phyloP scores from a whole-genome alignment of 2,329 filamentous ascomycete species.

The Talaromyces sp. region DNA sequence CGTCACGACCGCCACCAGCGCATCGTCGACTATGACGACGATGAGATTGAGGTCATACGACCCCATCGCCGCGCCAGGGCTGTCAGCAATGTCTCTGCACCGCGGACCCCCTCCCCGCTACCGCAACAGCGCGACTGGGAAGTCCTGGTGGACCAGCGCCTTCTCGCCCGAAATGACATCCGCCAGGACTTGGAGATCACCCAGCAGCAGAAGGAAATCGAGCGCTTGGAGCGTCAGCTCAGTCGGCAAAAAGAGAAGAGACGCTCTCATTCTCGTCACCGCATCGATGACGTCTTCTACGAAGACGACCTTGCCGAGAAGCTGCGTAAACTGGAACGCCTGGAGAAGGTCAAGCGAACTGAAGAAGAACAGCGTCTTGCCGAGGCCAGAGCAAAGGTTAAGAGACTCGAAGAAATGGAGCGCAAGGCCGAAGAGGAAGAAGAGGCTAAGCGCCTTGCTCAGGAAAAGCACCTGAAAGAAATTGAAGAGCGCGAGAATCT shows the following conservation, averaged over 20 bases:
- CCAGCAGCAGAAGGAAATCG: slow-evolving; percentile 31
- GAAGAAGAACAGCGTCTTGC: slow-evolving; percentile 15
- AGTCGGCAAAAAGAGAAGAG: slow-evolving; percentile 17
- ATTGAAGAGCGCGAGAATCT: slow-evolving; percentile 35
- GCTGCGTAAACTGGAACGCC: slow-evolving; percentile 29
- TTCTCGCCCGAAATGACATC: slow-evolving; percentile 28
- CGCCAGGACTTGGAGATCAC: slow-evolving; percentile 30
- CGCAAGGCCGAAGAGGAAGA: slow-evolving; percentile 20
- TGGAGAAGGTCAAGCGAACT: slow-evolving; percentile 39
- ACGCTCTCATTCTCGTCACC: slow-evolving; percentile 7
- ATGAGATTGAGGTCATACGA: slow-evolving; percentile 14
- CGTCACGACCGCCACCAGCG: slow-evolving; percentile 13
- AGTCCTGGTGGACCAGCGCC: slow-evolving; percentile 26
- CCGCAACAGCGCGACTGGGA: slow-evolving; percentile 27
- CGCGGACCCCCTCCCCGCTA: slow-evolving; percentile 14
- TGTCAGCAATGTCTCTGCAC: slow-evolving; percentile 8
- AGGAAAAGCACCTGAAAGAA: slow-evolving; percentile 25
- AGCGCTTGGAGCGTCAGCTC: slow-evolving; percentile 28
- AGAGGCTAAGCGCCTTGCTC: slow-evolving; percentile 24
- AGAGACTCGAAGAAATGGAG: slow-evolving; percentile 20
- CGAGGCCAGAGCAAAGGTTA: slow-evolving; percentile 13
- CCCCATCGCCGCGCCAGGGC: slow-evolving; percentile 18
- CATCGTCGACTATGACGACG: slow-evolving; percentile 10
- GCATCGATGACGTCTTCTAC: slow-evolving; percentile 37
- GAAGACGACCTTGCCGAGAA: slow-evolving; percentile 36